Evolutionary conservation across 2,329 filamentous ascomycete genomes (phyloP).

Genomic region (Cadophora sp.): DNA sequence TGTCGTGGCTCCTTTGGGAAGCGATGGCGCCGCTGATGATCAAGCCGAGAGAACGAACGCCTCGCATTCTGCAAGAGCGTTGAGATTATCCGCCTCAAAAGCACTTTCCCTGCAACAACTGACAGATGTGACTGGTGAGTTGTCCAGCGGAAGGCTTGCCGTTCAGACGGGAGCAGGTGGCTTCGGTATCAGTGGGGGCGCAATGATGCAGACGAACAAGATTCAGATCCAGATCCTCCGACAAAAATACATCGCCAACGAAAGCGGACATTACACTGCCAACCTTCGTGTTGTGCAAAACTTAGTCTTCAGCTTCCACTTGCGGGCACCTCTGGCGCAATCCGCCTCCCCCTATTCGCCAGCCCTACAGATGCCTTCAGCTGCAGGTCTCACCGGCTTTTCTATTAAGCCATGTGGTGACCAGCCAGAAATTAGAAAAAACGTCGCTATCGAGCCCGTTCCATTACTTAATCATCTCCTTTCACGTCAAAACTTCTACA

Average conservation of each 20-base stretch:
- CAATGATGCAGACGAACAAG: slow-evolving; percentile 16
- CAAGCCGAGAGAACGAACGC: background rate
- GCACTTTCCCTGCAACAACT: background rate
- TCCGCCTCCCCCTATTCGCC: slow-evolving; percentile 25
- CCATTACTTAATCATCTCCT: slow-evolving; percentile 12
- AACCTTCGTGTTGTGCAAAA: slow-evolving; percentile 19
- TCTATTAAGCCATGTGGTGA: slow-evolving; percentile 31
- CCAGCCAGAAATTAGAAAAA: slow-evolving; percentile 25
- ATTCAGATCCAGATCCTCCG: slow-evolving; percentile 12
- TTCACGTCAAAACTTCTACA: slow-evolving; percentile 2
- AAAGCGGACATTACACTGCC: slow-evolving; percentile 10
- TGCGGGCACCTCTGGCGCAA: slow-evolving; percentile 29
- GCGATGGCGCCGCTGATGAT: background rate
- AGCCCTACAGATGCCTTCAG: slow-evolving; percentile 28
- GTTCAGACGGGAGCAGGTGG: background rate
- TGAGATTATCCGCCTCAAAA: background rate
- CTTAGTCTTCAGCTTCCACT: slow-evolving; percentile 26
- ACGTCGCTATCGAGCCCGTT: slow-evolving; percentile 14
- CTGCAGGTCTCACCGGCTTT: slow-evolving; percentile 21
- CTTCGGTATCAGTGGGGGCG: slow-evolving; percentile 20
- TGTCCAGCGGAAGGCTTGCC: slow-evolving; percentile 11
- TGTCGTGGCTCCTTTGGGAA: background rate
- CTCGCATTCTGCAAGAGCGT: background rate
- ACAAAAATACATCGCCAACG: slow-evolving; percentile 22
- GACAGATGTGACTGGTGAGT: background rate